Conservation (phyloP, 2,329 filamentous ascomycete species). For the Grosmannia huntii region DNA sequence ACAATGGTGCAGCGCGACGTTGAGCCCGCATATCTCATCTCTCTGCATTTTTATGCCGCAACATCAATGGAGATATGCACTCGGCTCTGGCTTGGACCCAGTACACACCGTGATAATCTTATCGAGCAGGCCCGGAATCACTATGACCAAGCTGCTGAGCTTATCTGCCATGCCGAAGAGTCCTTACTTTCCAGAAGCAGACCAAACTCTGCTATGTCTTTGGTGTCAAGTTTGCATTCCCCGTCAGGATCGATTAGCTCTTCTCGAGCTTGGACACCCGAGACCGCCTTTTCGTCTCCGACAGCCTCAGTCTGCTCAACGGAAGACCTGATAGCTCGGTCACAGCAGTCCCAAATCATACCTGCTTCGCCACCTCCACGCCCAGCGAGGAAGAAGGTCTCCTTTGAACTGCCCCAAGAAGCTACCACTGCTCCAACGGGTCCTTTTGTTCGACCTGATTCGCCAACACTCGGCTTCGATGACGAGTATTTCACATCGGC, state of each 20-base stretch:
- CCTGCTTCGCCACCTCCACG: constrained; percentile 9
- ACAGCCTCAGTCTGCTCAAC: constrained; percentile 29
- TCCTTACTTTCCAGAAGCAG: constrained; percentile 21
- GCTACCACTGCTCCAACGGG: constrained; percentile 5
- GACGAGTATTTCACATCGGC: constrained; percentile 23
- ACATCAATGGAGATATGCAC: constrained; percentile 46
- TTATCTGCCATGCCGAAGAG: constrained; percentile 35
- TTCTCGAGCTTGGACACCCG: constrained; percentile 25
- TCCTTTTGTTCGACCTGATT: constrained; percentile 43
- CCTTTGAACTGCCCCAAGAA: constrained; percentile 27
- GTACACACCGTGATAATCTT: constrained; percentile 32
- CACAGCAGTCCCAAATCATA: constrained; percentile 4
- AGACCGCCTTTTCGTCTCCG: constrained; percentile 33
- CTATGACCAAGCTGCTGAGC: constrained; percentile 34
- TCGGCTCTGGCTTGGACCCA: constrained; percentile 30
- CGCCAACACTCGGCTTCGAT: constrained; percentile 45
- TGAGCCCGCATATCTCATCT: constrained; percentile 43
- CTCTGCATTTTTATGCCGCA: constrained; percentile 49
- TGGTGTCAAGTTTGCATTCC: constrained; percentile 29
- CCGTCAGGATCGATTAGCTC: constrained; percentile 32
- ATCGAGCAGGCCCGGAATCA: constrained; percentile 38
- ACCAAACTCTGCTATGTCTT: constrained; percentile 23
- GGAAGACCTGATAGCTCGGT: constrained; percentile 19
- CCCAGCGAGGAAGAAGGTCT: constrained; percentile 27
- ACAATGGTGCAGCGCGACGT: constrained; percentile 16